Percentiles rank a stretch among this genome's conserved stretches.
Conservation (phyloP, 2,329 filamentous ascomycete genomes). For the Diaporthe sp. region DNA sequence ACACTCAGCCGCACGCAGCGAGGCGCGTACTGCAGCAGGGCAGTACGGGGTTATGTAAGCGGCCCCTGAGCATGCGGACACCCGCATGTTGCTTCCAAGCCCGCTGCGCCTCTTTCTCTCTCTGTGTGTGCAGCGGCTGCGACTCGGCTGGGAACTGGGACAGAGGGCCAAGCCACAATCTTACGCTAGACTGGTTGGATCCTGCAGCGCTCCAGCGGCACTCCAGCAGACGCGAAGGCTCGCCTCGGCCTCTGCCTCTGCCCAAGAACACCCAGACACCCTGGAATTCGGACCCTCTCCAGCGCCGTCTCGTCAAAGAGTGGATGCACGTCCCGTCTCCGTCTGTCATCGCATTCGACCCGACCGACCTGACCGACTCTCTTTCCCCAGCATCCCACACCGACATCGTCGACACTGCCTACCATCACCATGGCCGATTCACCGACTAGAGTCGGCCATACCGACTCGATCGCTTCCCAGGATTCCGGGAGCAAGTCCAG, state of each 20-base stretch:
- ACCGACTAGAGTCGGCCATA: slow-evolving; percentile 58
- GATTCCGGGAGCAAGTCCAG: slow-evolving; percentile 65
- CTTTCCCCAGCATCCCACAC: slow-evolving; percentile 30
- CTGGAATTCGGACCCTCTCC: slow-evolving; percentile 27
- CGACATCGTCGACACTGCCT: slow-evolving; percentile 24
- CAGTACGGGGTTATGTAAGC: slow-evolving; percentile 19
- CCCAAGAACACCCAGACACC: not conserved
- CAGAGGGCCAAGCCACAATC: slow-evolving; percentile 33
- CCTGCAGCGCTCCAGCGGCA: slow-evolving; percentile 3
- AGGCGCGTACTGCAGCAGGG: not conserved
- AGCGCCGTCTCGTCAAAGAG: slow-evolving; percentile 39
- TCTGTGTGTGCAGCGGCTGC: not conserved
- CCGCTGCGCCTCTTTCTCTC: slow-evolving; percentile 19
- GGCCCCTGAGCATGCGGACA: not conserved
- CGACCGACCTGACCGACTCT: slow-evolving; percentile 21
- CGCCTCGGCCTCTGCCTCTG: slow-evolving; percentile 32
- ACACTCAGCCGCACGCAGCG: slow-evolving; percentile 11
- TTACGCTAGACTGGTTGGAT: slow-evolving; percentile 26
- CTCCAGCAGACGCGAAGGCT: slow-evolving; percentile 12
- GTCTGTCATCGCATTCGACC: slow-evolving; percentile 23
- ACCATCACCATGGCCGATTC: slow-evolving; percentile 61
- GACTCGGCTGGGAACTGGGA: slow-evolving; percentile 1
- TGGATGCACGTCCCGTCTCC: slow-evolving; percentile 26
- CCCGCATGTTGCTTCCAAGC: slow-evolving; percentile 22
- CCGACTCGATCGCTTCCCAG: slow-evolving; percentile 69